A percentile compares a stretch with the other conserved stretches of the same genome.
These are phyloP conservation scores for Plenodomus lindquistii DNA, from an alignment of 2,329 filamentous ascomycete genomes.

Conservation along the genomic window DNA sequence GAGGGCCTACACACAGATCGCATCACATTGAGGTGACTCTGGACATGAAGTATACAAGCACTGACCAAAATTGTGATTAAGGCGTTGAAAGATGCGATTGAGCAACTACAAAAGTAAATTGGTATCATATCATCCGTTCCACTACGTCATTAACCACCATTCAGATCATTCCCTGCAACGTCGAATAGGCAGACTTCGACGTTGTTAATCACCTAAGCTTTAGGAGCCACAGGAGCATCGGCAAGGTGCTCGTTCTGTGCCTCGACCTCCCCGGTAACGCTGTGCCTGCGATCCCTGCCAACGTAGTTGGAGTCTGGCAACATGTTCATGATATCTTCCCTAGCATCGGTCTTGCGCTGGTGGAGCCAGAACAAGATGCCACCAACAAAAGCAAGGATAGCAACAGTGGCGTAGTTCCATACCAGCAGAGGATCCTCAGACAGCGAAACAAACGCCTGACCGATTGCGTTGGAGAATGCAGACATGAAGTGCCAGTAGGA, in stretches of 20 bases:
- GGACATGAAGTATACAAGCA: too few species aligned
- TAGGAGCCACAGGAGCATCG: background rate
- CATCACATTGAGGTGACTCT: too few species aligned
- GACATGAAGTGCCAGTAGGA: conserved; percentile 72
- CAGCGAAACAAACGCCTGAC: conserved; percentile 68
- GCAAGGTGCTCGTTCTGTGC: background rate
- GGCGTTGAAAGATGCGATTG: background rate
- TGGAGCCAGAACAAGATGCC: conserved; percentile 69
- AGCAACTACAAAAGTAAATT: background rate
- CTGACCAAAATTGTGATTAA: too few species aligned
- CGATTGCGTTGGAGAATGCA: conserved; percentile 69
- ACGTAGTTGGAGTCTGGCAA: conserved; percentile 46
- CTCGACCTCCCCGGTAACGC: conserved; percentile 19
- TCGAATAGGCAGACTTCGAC: too few species aligned
- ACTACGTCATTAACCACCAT: background rate
- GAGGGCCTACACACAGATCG: too few species aligned
- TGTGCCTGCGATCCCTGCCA: conserved; percentile 36
- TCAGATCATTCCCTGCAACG: too few species aligned
- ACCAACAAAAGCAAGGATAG: conserved; percentile 65
- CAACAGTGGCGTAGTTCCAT: conserved; percentile 72
- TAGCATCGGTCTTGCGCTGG: conserved; percentile 65
- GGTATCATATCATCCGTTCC: background rate
- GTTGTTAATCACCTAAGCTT: background rate
- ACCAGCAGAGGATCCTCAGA: conserved; percentile 67
- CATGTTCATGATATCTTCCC: conserved; percentile 73